Percentiles rank a stretch among this genome's conserved stretches.
Evolutionary conservation across 2,329 filamentous ascomycete species (phyloP).

Genomic region (Diaporthe batatas): DNA sequence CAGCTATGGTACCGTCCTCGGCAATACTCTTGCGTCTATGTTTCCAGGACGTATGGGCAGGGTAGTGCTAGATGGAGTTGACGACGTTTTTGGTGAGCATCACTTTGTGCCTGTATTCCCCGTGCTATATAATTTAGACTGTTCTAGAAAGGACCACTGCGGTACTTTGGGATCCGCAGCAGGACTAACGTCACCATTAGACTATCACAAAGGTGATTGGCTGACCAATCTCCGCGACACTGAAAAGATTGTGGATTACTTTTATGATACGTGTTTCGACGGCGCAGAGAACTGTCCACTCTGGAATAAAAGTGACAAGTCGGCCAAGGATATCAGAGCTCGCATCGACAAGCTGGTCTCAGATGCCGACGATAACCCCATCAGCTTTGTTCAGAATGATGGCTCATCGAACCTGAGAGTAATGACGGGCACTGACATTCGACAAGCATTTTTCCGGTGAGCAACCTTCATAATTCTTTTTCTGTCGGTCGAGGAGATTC

Average conservation of each 20-base stretch:
- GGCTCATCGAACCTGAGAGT: slow-evolving; percentile 45
- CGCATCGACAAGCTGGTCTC: slow-evolving; percentile 52
- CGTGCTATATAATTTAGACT: no score
- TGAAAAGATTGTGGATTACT: slow-evolving; percentile 50
- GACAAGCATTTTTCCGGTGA: slow-evolving; percentile 44
- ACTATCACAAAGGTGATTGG: slow-evolving; percentile 53
- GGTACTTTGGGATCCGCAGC: no score
- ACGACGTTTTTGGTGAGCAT: slow-evolving; percentile 44
- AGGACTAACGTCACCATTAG: slow-evolving; percentile 37
- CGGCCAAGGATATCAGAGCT: slow-evolving; percentile 47
- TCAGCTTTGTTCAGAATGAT: slow-evolving; percentile 43
- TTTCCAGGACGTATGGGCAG: slow-evolving; percentile 57
- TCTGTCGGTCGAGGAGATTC: neutral
- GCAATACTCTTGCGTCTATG: slow-evolving; percentile 59
- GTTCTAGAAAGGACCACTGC: no score
- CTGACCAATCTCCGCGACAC: slow-evolving; percentile 54
- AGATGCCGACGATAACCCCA: slow-evolving; percentile 48
- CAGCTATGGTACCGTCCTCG: slow-evolving; percentile 62
- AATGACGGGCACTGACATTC: slow-evolving; percentile 52
- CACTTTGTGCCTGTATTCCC: no score
- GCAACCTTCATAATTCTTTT: neutral
- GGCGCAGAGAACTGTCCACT: slow-evolving; percentile 51
- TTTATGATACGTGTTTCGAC: slow-evolving; percentile 55
- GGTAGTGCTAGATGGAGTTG: slow-evolving; percentile 57
- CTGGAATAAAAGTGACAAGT: slow-evolving; percentile 45